Base-by-base conservation (phyloP, 352 stramenopile genomes). In the Globisporangium nagaii region DNA sequence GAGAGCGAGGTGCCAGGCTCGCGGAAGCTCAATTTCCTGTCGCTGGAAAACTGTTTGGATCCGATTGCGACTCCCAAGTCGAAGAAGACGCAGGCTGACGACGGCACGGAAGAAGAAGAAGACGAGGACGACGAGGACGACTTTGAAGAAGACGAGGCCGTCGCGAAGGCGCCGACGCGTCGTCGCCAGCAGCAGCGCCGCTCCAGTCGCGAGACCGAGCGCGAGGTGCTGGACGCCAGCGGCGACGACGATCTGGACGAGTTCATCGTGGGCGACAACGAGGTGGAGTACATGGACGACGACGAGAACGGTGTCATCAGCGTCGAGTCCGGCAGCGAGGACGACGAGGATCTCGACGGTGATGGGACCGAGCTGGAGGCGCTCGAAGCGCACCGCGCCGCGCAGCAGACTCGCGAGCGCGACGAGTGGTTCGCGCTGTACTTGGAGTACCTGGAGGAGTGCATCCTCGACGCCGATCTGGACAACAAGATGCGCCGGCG, bases 271-370 rank as follows among this genome's bases (percentile, higher is more conserved):
- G 69, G 47, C 3, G 84, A 95, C 59, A 71, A 90, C 58, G 75
- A 93, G 35, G 66, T 95, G 42, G 82, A 93, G 65, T 95, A 90
- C 65, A 94, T 95, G 84, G 76, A 90, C 30, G 80, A 91, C 28
- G 82, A 89, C 53, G 84, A 94, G 49, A 68, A 84, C 53, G 79
- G 66, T 17, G 71, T 87, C 40, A 86, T 90, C 44, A 81, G 66
- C 53, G 72, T 84, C 10, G 65, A 63, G 17, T 72, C 76, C 13
- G 80, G 72, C 4, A 73, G 68, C 30, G 72, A 82, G 30, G 73
- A 89, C 11, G 47, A 62, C 10, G 62, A 65, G 52, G 67, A 62
- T n/a, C 49, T 57, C 1, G 60, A 63, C 22, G 53, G 62, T 19
- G 71, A 81, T 13, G 34, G 20, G 25, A 48, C 32, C n/a, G 63